Base-by-base conservation (phyloP, 192 early-diverging fungal species). In the Piromyces sp. region DNA sequence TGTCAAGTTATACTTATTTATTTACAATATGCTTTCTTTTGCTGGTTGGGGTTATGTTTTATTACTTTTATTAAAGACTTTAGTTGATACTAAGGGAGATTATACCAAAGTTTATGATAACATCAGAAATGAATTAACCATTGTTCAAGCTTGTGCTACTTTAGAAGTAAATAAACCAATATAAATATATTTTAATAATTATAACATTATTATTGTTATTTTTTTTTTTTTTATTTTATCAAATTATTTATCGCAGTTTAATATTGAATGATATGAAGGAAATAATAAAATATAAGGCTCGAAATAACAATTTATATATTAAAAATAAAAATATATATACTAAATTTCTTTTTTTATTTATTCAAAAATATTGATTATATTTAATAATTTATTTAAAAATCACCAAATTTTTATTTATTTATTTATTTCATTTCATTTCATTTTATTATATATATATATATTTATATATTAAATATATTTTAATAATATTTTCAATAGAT, bases 21-120 rank as follows among this genome's bases (percentile, higher is more conserved):
- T 90, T 31, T 98, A 97, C 90, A 98, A 98, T 85, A 84, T 89
- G 30, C 88, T 87, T 1, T 97, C 96, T 40, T 92, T 91, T 79
- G 85, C 85, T 17, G 96, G 92, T n/a, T 98, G 97, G 97, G 87
- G 84, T 30, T 93, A 89, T 81, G 88, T 95, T 33, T 88, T 97
- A 19, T 83, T 86, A 26, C 85, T 89, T 81, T 88, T 92, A 17
- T 51, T 90, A 19, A 51, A 85, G 33, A 86, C 91, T 51, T 87
- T 95, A 26, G 78, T 89, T 19, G 82, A 82, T 9, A 88, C 89
- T 29, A 89, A 90, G 38, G 84, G 87, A 30, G 86, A 93, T 81
- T 90, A 88, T 82, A 84, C 86, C 30, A 86, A 87, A 29, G 87
- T 92, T 11, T 96, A 94, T 87, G 90, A 83, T 42, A 85, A 86